phyloP scores from a whole-genome alignment of 2,329 filamentous ascomycete species.

The Cyphellophora europaea region DNA sequence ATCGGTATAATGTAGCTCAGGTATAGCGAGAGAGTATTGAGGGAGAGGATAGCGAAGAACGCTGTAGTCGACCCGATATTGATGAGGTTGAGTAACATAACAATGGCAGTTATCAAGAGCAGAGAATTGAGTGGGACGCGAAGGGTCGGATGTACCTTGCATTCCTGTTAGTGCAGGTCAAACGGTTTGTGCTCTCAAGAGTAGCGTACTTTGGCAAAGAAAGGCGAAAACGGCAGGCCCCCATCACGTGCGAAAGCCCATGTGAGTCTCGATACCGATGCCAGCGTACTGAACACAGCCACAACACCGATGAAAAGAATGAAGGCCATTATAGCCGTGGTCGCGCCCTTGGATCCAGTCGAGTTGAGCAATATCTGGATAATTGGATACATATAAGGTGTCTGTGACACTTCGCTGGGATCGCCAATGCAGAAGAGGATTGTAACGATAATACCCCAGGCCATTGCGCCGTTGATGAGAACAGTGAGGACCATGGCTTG shows the following conservation, averaged over 20 bases:
- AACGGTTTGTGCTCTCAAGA: too few species aligned
- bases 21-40: conserved; percentile 26
- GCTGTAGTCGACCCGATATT: conserved; percentile 17
- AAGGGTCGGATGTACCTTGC: conserved; percentile 27
- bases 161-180: too few species aligned
- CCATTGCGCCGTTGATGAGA: conserved; percentile 38
- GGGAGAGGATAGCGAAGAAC: conserved; percentile 17
- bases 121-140: conserved; percentile 6
- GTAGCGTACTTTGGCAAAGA: too few species aligned
- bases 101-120: conserved; percentile 8
- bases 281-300: conserved; percentile 21
- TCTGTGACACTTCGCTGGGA: conserved; percentile 27
- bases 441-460: conserved; percentile 37
- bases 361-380: conserved; percentile 42
- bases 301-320: conserved; percentile 19
- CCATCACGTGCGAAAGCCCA: conserved; percentile 37
- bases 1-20: conserved; percentile 50
- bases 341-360: conserved; percentile 32
- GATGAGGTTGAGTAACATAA: conserved; percentile 13
- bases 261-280: conserved; percentile 25
- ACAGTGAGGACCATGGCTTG: conserved; percentile 39
- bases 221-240: conserved; percentile 25
- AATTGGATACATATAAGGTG: conserved; percentile 38
- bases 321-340: conserved; percentile 32
- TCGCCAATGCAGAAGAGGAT: conserved; percentile 36